phyloP scores from a whole-genome alignment of 2,329 filamentous ascomycete genomes.

The Penicillium vulpinum region DNA sequence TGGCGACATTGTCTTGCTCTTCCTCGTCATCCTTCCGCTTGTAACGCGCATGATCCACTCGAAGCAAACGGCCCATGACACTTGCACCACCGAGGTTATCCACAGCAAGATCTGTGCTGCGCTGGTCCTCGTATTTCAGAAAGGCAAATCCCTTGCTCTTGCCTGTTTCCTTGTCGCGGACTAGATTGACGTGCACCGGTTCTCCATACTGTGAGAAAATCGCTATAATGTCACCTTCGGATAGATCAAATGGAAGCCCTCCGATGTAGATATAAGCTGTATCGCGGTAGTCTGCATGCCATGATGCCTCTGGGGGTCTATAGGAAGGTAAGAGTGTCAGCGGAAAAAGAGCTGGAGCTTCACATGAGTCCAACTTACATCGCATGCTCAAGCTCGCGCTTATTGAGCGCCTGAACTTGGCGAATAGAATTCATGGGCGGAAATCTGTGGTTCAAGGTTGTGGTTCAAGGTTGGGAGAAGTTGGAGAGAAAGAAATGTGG shows the following conservation, averaged over 20 bases:
- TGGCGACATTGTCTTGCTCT: slow-evolving; percentile 52
- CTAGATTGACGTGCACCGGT: slow-evolving; percentile 87
- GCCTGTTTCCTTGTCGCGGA: slow-evolving; percentile 92
- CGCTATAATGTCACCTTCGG: slow-evolving; percentile 91
- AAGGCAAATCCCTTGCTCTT: slow-evolving; percentile 94
- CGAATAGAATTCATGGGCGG: slow-evolving; percentile 86
- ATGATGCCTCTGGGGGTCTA: slow-evolving; percentile 82
- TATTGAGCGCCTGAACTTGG: slow-evolving; percentile 88
- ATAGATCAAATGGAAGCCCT: slow-evolving; percentile 85
- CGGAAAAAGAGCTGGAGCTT: not conserved
- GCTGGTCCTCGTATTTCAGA: slow-evolving; percentile 97
- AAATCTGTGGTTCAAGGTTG: not conserved
- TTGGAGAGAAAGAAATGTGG: slow-evolving; percentile 20
- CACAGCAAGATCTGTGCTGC: slow-evolving; percentile 91
- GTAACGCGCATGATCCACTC: slow-evolving; percentile 92
- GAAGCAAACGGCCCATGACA: slow-evolving; percentile 74
- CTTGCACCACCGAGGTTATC: slow-evolving; percentile 90
- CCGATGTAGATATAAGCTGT: slow-evolving; percentile 97
- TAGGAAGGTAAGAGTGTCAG: slow-evolving; percentile 13
- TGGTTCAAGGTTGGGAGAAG: slow-evolving; percentile 1
- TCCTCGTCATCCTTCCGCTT: slow-evolving; percentile 75
- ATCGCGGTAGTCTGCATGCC: slow-evolving; percentile 97
- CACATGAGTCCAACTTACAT: slow-evolving; percentile 56
- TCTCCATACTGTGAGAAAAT: slow-evolving; percentile 98
- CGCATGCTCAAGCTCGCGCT: slow-evolving; percentile 87